These are phyloP conservation scores for Microbotryum scabiosae DNA, from an alignment of 1,284 basidiomycete species.

Conservation along the genomic window DNA sequence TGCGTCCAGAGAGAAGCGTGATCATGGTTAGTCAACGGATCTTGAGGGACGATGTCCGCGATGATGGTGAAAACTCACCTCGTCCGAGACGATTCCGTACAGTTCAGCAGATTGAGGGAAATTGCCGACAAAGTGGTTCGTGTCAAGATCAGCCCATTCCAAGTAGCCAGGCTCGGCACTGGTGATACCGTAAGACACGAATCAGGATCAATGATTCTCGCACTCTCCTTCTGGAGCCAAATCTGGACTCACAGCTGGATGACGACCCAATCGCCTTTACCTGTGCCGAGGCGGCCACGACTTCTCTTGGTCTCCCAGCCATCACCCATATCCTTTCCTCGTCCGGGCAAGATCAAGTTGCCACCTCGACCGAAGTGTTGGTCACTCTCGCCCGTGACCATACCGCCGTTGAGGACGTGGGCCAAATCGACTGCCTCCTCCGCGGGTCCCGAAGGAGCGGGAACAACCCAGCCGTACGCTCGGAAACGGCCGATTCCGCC, in stretches of 20 bases:
- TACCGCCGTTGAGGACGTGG: constrained; percentile 80
- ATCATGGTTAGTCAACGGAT: not conserved
- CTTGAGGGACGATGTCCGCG: not conserved
- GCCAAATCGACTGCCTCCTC: constrained; percentile 66
- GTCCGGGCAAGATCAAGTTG: constrained; percentile 83
- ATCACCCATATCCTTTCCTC: constrained; percentile 78
- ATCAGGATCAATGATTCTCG: constrained; percentile 8
- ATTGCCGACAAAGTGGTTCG: constrained; percentile 92
- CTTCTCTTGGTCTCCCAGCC: constrained; percentile 97
- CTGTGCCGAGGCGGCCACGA: constrained; percentile 48
- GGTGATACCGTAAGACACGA: not conserved
- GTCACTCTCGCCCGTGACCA: constrained; percentile 61
- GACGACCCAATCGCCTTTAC: constrained; percentile 83
- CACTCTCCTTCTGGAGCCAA: constrained; percentile 13
- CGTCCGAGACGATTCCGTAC: constrained; percentile 53
- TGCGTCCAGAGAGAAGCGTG: constrained; percentile 23
- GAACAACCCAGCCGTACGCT: constrained; percentile 55
- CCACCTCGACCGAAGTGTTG: constrained; percentile 90
- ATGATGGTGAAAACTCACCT: constrained; percentile 42
- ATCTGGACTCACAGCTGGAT: constrained; percentile 65
- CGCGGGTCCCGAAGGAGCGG: constrained; percentile 15
- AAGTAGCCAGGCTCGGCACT: constrained; percentile 64
- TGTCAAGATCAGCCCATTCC: constrained; percentile 79
- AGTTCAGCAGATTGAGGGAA: constrained; percentile 82
- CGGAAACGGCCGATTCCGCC: constrained; percentile 57